Percentiles rank a stretch among this genome's conserved stretches.
These are phyloP conservation scores for Leccinum incarnatum DNA, from an alignment of 768 basidiomycete genomes.

Conservation along the genomic window DNA sequence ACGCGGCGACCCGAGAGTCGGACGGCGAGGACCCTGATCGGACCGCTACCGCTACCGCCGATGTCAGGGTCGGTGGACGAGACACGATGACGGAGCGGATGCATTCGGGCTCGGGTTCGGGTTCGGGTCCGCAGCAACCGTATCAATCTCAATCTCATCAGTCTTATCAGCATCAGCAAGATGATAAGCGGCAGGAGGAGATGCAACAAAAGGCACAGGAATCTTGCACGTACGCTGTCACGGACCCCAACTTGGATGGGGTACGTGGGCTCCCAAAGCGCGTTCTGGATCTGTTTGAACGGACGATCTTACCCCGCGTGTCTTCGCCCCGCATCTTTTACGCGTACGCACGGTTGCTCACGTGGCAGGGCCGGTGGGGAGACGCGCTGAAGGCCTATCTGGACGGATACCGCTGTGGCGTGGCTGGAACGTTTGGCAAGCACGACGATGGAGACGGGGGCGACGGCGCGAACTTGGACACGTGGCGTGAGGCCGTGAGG, in stretches of 20 bases:
- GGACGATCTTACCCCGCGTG: constrained; percentile 76
- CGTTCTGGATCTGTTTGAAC: constrained; percentile 72
- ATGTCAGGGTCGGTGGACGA: constrained; percentile 11
- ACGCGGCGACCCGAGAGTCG: constrained; percentile 69
- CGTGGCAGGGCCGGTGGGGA: constrained; percentile 68
- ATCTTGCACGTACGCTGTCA: constrained; percentile 16
- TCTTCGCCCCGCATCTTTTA: constrained; percentile 78
- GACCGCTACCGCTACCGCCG: neutral
- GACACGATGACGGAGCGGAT: constrained; percentile 5
- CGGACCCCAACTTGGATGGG: constrained; percentile 48
- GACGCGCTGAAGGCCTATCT: constrained; percentile 81
- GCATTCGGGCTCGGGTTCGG: neutral
- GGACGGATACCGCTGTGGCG: constrained; percentile 76
- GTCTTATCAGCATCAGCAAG: neutral
- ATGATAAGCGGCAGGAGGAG: neutral
- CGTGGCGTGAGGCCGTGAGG: constrained; percentile 71
- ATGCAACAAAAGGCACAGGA: neutral
- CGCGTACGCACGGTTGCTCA: constrained; percentile 77
- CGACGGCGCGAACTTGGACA: constrained; percentile 59
- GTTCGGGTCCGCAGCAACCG: neutral
- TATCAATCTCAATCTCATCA: neutral
- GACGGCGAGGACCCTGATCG: constrained; percentile 30
- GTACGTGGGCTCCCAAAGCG: constrained; percentile 64
- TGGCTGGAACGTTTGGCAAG: constrained; percentile 56
- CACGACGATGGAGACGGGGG: constrained; percentile 34